Percentiles rank a stretch among this genome's conserved stretches.
These are phyloP conservation scores for Trichoderma koningiopsis DNA, from an alignment of 2,329 filamentous ascomycete species.

Conservation along the genomic window DNA sequence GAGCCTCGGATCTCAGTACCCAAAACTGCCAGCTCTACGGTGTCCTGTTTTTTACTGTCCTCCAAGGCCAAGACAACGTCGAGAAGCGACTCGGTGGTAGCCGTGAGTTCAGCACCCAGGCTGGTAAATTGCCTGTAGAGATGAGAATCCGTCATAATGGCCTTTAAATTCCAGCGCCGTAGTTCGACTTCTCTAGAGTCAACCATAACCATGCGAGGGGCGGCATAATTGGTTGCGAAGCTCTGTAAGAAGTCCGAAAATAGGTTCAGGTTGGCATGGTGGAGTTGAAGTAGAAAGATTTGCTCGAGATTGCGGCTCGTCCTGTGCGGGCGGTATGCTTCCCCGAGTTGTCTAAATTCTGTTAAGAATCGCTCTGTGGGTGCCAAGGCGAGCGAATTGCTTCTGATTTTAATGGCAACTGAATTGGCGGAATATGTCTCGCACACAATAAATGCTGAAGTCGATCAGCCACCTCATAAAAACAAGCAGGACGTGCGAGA, in stretches of 20 bases:
- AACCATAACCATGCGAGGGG: background rate
- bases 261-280: background rate
- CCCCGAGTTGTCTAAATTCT: background rate
- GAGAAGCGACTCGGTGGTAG: background rate
- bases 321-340: background rate
- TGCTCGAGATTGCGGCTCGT: background rate
- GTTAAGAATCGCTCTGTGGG: background rate
- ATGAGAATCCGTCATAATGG: background rate
- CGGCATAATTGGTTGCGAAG: background rate
- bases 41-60: background rate
- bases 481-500: background rate
- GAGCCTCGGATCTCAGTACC: background rate
- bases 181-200: background rate
- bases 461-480: background rate
- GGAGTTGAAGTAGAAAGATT: background rate
- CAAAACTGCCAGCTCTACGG: background rate
- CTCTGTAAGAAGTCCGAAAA: background rate
- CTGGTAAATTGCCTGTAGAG: background rate
- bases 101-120: background rate
- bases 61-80: background rate
- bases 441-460: background rate
- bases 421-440: background rate
- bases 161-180: background rate
- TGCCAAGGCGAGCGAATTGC: background rate
- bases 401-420: background rate